Base-by-base conservation (phyloP, 1,139 yeast genomes). In the Candida gigantensis region DNA sequence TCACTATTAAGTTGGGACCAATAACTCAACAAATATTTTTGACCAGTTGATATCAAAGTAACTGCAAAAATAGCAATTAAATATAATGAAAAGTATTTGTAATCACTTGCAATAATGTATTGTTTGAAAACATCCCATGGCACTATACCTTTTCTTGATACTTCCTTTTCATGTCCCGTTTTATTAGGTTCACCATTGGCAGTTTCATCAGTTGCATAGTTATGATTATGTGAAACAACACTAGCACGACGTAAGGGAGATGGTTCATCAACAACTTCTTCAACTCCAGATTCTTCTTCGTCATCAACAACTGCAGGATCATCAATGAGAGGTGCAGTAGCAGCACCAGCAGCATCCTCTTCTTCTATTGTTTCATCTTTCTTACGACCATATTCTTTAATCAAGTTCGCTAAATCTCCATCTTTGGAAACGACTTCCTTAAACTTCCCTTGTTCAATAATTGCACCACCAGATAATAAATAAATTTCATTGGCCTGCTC, bases 1-100 rank as follows among this genome's bases (percentile, higher is more conserved):
- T 44, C 44, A 13, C 54, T 44, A 41, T 68, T 68, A 12, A 47
- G 44, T 39, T 65, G 68, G 1, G 74, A 64, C 73, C 73, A 67
- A 29, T 50, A 45, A 40, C 64, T 66, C 44, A 68, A 55, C n/a
- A 62, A 46, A 39, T 59, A 62, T 32, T 58, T 62, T 25, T 62
- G 64, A n/a, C 51, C 37, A 35, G 66, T 53, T 9, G 53, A 43
- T 25, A 54, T 45, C 15, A 52, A 42, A 11, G 61, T 49, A 13
- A 58, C 51, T 10, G 48, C 40, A 11, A 52, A 42, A 8, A 55
- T 38, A 17, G 42, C 42, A 4, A 51, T 30, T 11, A 64, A 37
- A 47, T 64, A 66, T 8, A 63, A 31, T 1, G 53, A 39, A 23
- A 65, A 47, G 28, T 51, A 59, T 4, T 44, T 40, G 43, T 56